Evolutionary conservation across 2,329 filamentous ascomycete genomes (phyloP).

Genomic region (Blastomyces parvus): DNA sequence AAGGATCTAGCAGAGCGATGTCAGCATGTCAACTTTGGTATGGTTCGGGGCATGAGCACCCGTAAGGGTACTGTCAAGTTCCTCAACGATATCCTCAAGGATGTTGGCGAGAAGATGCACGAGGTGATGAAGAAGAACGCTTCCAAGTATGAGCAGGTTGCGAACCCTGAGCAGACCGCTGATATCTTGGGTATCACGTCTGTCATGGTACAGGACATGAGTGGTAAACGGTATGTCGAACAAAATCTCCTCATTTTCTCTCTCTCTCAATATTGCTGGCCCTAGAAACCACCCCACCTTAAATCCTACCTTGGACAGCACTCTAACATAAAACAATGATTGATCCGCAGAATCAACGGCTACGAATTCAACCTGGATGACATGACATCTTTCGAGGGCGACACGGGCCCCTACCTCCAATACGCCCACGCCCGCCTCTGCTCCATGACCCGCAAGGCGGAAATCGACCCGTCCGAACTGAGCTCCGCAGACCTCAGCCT

Average conservation of each 20-base stretch:
- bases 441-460: slow-evolving; percentile 50
- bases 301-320: slow-evolving; percentile 29
- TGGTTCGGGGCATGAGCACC: slow-evolving; percentile 57
- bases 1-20: slow-evolving; percentile 51
- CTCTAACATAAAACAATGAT: slow-evolving; percentile 23
- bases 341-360: slow-evolving; percentile 48
- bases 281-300: neutral
- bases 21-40: slow-evolving; percentile 57
- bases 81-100: slow-evolving; percentile 60
- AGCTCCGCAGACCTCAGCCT: slow-evolving; percentile 48
- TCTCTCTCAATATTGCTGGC: slow-evolving; percentile 26
- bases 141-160: slow-evolving; percentile 82
- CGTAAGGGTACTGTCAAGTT: slow-evolving; percentile 66
- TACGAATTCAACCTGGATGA: slow-evolving; percentile 57
- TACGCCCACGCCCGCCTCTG: slow-evolving; percentile 54
- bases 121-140: slow-evolving; percentile 90
- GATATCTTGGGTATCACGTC: slow-evolving; percentile 86
- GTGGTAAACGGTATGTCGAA: slow-evolving; percentile 65
- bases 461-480: slow-evolving; percentile 40
- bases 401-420: slow-evolving; percentile 57
- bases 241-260: neutral
- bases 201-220: slow-evolving; percentile 98
- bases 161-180: slow-evolving; percentile 68
- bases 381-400: slow-evolving; percentile 58
- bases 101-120: slow-evolving; percentile 92